Percentiles rank a stretch among this genome's conserved stretches.
These are phyloP conservation scores for Marasmius fiardii DNA, from an alignment of 1,284 basidiomycete species.

Conservation along the genomic window DNA sequence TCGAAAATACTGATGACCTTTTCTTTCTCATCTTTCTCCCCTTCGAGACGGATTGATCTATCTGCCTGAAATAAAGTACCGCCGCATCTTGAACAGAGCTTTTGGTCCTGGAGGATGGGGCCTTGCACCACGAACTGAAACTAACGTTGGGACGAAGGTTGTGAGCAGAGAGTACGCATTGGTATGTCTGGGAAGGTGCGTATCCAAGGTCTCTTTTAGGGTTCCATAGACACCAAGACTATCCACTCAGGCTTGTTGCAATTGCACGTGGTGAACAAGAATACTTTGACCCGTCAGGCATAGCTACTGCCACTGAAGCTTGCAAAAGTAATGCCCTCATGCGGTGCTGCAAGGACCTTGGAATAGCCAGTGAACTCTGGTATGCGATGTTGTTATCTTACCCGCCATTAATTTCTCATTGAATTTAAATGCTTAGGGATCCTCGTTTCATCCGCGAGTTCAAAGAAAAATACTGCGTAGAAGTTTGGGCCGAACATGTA, in stretches of 20 bases:
- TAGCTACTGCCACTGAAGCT: conserved; percentile 92
- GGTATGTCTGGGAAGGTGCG: conserved; percentile 87
- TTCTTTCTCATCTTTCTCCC: no score
- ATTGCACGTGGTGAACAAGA: conserved; percentile 96
- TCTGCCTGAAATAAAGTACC: conserved; percentile 97
- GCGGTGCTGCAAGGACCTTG: conserved; percentile 97
- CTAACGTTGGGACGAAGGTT: conserved; percentile 84
- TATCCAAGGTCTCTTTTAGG: neutral
- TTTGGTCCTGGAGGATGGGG: conserved; percentile 99
- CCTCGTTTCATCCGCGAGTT: conserved; percentile 94
- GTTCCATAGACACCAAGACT: neutral
- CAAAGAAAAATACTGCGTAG: conserved; percentile 81
- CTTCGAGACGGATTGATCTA: conserved; percentile 90
- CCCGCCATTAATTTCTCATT: neutral
- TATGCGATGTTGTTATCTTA: conserved; percentile 28
- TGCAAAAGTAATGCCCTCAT: conserved; percentile 97
- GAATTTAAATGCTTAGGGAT: conserved; percentile 61
- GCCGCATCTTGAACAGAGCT: conserved; percentile 90
- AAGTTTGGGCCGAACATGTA: conserved; percentile 83
- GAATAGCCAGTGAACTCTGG: conserved; percentile 96
- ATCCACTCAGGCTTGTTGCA: conserved; percentile 72
- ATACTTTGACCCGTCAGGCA: conserved; percentile 90
- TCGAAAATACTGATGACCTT: no score
- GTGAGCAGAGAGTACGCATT: conserved; percentile 95
- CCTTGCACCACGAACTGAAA: conserved; percentile 89